Base-by-base conservation (phyloP, 1,284 basidiomycete species). In the Boletus sp. region DNA sequence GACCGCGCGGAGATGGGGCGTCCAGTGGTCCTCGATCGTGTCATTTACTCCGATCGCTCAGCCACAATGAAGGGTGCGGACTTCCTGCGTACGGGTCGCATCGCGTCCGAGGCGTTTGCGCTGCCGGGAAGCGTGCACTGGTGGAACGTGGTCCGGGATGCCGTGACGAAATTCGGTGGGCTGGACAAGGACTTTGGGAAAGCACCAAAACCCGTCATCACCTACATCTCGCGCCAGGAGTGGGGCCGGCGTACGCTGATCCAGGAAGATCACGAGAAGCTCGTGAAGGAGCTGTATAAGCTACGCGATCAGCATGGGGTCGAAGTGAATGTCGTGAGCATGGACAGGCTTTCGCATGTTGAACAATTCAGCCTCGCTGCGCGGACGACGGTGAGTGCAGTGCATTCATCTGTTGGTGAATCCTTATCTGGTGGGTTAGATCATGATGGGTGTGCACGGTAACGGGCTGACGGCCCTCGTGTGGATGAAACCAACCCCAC, bases 371-470 rank as follows among this genome's bases (percentile, higher is more conserved):
- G 71, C 49, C 69, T 94, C 2, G 82, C 90, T 8, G 88, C 82
- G 1, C 74, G 88, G 45, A 91, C 89, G 2, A 94, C 91, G 45
- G 88, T 90, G 61, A 59, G 82, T 71, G 14, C 30, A 20, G 49
- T 40, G 22, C 5, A 10, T 17, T 37, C 2, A 2, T n/a, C n/a
- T n/a, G n/a, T n/a, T n/a, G n/a, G n/a, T n/a, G n/a, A n/a, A n/a
- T n/a, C n/a, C n/a, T n/a, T n/a, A n/a, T n/a, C n/a, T n/a, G n/a
- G n/a, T n/a, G 32, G 22, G 2, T 26, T 33, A 91, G 86, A 85
- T 92, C 57, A 77, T 92, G 79, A 83, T 91, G 77, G 89, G 90
- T 49, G 83, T 93, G 14, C 91, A 94, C 60, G 91, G 91, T 8
- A 91, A 92, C 62, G 91, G 89, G 36, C 67, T 94, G 30, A 91